Percentiles rank a stretch among this genome's conserved stretches.
These are phyloP conservation scores for Stropharia rugosoannulata DNA, from an alignment of 768 basidiomycete species.

Conservation along the genomic window DNA sequence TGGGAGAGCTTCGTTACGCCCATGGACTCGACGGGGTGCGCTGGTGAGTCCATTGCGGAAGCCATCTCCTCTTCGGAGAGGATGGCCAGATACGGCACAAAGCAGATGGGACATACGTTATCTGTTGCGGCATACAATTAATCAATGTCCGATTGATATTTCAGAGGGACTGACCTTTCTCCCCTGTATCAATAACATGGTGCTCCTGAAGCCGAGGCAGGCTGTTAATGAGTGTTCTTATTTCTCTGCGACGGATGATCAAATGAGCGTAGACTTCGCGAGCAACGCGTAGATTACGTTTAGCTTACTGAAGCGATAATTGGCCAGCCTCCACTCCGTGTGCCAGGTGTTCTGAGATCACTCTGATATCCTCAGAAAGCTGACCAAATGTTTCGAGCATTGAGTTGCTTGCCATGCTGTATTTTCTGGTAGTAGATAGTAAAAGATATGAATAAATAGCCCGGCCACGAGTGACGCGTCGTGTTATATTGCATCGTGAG, in stretches of 20 bases:
- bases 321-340: background rate
- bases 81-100: conserved; percentile 63
- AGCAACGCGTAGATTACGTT: background rate
- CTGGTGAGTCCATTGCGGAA: conserved; percentile 75
- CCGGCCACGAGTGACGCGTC: background rate
- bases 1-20: conserved; percentile 65
- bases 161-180: conserved; percentile 36
- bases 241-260: conserved; percentile 25
- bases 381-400: background rate
- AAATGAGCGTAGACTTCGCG: background rate
- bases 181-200: conserved; percentile 44
- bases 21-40: conserved; percentile 63
- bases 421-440: background rate
- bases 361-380: conserved; percentile 1
- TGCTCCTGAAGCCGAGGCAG: conserved; percentile 51
- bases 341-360: background rate
- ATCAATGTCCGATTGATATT: background rate
- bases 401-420: background rate
- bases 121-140: conserved; percentile 37
- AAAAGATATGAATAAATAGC: background rate
- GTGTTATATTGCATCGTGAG: conserved; percentile 21
- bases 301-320: background rate
- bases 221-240: conserved; percentile 37
- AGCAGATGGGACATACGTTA: conserved; percentile 73
- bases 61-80: conserved; percentile 77